Evolutionary conservation across 1,284 basidiomycete species (phyloP).

Genomic region (Leccinum fallax): DNA sequence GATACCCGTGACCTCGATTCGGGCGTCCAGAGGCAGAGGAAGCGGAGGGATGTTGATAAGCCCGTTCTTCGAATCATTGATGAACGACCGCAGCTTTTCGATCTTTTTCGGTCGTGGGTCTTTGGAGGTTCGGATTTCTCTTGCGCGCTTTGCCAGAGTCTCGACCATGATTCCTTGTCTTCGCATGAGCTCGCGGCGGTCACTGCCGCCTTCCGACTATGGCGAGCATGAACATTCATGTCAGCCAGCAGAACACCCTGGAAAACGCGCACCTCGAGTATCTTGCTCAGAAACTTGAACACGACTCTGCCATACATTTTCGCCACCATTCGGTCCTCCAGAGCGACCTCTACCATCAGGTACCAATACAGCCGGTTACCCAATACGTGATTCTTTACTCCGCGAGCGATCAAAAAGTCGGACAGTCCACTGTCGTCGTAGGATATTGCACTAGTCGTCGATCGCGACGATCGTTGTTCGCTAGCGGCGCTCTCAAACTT

Average conservation of each 20-base stretch:
- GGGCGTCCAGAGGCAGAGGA: constrained; percentile 88
- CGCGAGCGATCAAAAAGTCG: constrained; percentile 88
- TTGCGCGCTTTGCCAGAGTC: constrained; percentile 80
- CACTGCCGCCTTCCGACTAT: constrained; percentile 72
- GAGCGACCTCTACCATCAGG: constrained; percentile 86
- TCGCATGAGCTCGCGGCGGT: constrained; percentile 79
- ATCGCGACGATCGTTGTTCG: constrained; percentile 67
- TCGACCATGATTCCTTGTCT: constrained; percentile 88
- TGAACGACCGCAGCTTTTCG: constrained; percentile 84
- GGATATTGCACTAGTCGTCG: constrained; percentile 70
- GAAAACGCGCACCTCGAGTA: constrained; percentile 67
- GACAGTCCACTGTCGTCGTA: constrained; percentile 86
- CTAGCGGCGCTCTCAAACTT: constrained; percentile 87
- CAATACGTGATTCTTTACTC: constrained; percentile 80
- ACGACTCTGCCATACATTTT: constrained; percentile 93
- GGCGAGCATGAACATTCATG: constrained; percentile 12
- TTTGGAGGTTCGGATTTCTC: constrained; percentile 87
- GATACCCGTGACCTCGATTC: constrained; percentile 81
- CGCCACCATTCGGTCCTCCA: constrained; percentile 80
- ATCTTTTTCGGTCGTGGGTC: constrained; percentile 97
- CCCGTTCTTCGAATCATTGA: constrained; percentile 85
- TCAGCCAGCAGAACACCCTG: not conserved
- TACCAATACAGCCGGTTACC: constrained; percentile 98
- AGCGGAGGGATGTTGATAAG: constrained; percentile 77
- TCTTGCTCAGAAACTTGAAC: constrained; percentile 84